These are phyloP conservation scores for Ambrosiella cleistominuta DNA, from an alignment of 2,329 filamentous ascomycete genomes.

Conservation along the genomic window DNA sequence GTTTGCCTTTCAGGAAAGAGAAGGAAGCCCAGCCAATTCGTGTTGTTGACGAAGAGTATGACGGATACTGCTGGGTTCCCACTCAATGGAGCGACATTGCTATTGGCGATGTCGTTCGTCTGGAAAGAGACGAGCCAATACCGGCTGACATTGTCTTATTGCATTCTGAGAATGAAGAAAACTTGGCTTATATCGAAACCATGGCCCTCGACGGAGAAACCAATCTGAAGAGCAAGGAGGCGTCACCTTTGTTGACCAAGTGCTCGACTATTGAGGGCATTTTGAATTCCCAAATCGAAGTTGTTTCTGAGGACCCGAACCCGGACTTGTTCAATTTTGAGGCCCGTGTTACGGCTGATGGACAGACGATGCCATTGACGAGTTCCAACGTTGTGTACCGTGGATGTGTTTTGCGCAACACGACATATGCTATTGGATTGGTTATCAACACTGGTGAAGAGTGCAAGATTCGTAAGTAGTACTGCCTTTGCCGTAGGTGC, in stretches of 20 bases:
- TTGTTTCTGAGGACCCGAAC: constrained; percentile 63
- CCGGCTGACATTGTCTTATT: constrained; percentile 73
- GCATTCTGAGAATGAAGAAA: constrained; percentile 59
- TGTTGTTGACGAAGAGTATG: constrained; percentile 43
- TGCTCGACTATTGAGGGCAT: constrained; percentile 40
- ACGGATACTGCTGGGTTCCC: constrained; percentile 33
- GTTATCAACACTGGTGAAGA: constrained; percentile 83
- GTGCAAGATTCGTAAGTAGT: constrained; percentile 53
- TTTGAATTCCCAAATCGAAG: constrained; percentile 36
- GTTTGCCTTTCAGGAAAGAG: constrained; percentile 9
- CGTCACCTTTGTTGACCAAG: constrained; percentile 39
- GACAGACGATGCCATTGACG: constrained; percentile 50
- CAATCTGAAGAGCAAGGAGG: constrained; percentile 61
- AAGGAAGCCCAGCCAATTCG: constrained; percentile 24
- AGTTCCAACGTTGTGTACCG: constrained; percentile 72
- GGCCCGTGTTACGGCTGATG: constrained; percentile 43
- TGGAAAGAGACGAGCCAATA: constrained; percentile 53
- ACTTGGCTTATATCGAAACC: constrained; percentile 66
- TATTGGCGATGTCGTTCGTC: constrained; percentile 32
- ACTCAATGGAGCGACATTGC: constrained; percentile 28
- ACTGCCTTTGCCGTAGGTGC: neutral
- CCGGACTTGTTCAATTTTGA: constrained; percentile 62
- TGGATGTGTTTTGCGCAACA: constrained; percentile 73
- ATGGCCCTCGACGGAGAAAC: constrained; percentile 76
- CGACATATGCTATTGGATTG: constrained; percentile 50